A percentile compares a stretch with the other conserved stretches of the same genome.
Conservation (phyloP, 306 rosid species). For the Corylus heterophylla region DNA sequence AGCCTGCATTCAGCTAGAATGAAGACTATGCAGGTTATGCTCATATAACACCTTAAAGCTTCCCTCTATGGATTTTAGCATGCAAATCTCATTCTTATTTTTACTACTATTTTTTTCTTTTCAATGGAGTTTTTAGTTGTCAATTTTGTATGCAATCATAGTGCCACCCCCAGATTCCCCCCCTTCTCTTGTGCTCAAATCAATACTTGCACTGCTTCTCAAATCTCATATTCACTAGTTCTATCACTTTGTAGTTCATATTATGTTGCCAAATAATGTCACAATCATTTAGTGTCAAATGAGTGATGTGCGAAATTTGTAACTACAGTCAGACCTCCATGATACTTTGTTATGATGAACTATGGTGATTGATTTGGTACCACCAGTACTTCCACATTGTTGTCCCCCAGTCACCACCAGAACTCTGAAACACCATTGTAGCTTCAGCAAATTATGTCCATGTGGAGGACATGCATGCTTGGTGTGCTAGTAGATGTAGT, state of each 20-base stretch:
- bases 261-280: neutral
- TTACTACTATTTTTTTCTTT: neutral
- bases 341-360: neutral
- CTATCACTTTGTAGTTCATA: neutral
- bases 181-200: neutral
- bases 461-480: neutral
- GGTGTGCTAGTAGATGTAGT: neutral
- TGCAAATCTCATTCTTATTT: neutral
- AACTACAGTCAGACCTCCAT: neutral
- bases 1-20: constrained; percentile 51
- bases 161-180: neutral
- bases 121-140: neutral
- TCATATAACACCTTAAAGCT: neutral
- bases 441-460: neutral
- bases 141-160: neutral
- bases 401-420: neutral
- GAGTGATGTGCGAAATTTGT: neutral
- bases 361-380: neutral
- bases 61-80: neutral
- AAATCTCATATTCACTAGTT: neutral
- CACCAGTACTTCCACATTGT: neutral
- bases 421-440: neutral
- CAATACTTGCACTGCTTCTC: neutral
- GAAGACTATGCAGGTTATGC: constrained; percentile 44
- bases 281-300: neutral